Evolutionary conservation across 129 eudicot genomes (phyloP).

Genomic region (Gnaphalium uliginosum): DNA sequence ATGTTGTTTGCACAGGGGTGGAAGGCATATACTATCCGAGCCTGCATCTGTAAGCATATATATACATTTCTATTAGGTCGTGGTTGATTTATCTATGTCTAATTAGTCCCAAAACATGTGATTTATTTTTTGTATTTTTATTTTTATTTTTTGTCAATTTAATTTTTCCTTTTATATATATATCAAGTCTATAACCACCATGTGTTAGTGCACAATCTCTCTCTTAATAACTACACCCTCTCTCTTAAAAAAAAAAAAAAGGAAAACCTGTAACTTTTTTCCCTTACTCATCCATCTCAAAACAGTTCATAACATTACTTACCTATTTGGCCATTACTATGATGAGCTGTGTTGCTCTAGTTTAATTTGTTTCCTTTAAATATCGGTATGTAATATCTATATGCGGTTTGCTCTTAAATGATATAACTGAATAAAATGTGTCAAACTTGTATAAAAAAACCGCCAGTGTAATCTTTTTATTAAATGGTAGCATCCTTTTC

Average conservation of each 20-base stretch:
- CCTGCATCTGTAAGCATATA: constrained; percentile 80
- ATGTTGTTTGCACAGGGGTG: constrained; percentile 71
- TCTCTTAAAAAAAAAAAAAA: not conserved
- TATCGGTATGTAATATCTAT: not conserved
- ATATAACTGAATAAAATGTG: constrained; percentile 10
- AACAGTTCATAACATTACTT: not conserved
- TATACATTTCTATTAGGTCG: not conserved
- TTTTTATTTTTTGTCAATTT: not conserved
- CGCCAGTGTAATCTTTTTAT: not conserved
- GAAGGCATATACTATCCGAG: constrained; percentile 84
- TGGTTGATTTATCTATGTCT: constrained; percentile 7
- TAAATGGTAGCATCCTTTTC: not conserved
- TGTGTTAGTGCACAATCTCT: not conserved
- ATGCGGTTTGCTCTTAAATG: not conserved
- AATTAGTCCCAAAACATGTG: not conserved
- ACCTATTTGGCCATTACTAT: not conserved
- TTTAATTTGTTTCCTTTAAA: not conserved
- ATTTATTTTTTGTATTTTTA: not conserved
- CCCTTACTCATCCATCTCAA: not conserved
- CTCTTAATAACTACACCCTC: not conserved
- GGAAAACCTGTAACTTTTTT: not conserved
- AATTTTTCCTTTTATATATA: not conserved
- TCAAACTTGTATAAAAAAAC: not conserved
- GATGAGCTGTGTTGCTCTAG: not conserved
- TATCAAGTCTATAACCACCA: not conserved